Evolutionary conservation across 78 protist genomes (phyloP), one percentile per base, ranked within the genome.

Genomic region (Dictyostelium intermedium): DNA sequence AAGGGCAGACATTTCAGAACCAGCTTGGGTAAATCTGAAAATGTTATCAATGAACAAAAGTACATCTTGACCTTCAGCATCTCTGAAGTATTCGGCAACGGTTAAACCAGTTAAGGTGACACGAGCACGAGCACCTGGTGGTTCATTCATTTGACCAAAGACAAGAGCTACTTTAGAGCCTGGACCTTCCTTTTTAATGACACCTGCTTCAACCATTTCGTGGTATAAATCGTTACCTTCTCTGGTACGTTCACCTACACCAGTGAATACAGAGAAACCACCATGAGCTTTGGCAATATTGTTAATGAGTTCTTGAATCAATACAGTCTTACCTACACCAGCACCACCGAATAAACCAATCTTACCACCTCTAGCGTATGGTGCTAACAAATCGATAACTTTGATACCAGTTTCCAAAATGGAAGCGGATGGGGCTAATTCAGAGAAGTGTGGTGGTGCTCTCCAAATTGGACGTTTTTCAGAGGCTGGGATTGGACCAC

Each of bases 81-180:
- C 99, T 92, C 99, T 99, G 99, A 99, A 98, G 92, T 98, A 99
- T 97, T 99, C 99, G 94, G 99, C 98, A 20, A 98, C 96, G 39
- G 99, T 98, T 61, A 99, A 96, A 81, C 98, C 99, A 25, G 99
- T 98, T 37, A 98, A 96, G 84, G 99, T 99, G 69, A 99, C 99
- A 87, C 99, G 99, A 85, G 99, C 99, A 80, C 99, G 98, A 82
- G 99, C 99, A 83, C 99, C 99, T 1, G 99, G 99, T 81, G 99
- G 99, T 97, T 98, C 99, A 98, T 99, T 99, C 99, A 99, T 99
- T 98, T 99, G 99, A 18, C 99, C 99, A 98, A 98, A 99, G 80
- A 99, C 99, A 20, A 99, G 98, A 37, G 99, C 98, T 83, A 98
- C 99, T 98, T 98, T 98, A 60, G 99, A 98, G 56, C 96, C 97